Conservation (phyloP, 2,329 filamentous ascomycete species). For the Aspergillus nomiae region DNA sequence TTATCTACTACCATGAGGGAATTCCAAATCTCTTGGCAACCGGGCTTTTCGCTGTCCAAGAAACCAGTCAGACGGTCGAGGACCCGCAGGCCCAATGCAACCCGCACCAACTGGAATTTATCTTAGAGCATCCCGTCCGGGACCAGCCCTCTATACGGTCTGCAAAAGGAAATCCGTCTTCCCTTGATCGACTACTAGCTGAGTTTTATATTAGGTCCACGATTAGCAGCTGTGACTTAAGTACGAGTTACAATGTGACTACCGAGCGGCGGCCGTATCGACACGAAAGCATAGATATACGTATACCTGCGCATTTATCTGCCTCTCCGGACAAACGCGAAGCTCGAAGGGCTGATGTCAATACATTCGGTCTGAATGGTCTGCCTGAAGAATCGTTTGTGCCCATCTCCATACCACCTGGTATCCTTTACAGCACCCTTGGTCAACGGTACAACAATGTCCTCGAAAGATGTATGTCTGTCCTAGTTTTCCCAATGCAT, state of each 20-base stretch:
- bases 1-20: background rate
- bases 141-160: background rate
- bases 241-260: no score
- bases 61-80: slow-evolving; percentile 1
- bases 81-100: background rate
- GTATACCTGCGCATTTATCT: no score
- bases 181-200: background rate
- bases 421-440: slow-evolving; percentile 1
- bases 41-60: slow-evolving; percentile 4
- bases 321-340: no score
- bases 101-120: slow-evolving; percentile 3
- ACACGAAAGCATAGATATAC: no score
- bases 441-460: background rate
- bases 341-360: background rate
- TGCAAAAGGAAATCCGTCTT: background rate
- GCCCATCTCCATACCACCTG: background rate
- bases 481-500: background rate
- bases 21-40: slow-evolving; percentile 7
- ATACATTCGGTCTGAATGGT: background rate
- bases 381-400: background rate
- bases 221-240: no score
- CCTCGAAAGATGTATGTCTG: slow-evolving; percentile 4
- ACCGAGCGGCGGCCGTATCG: no score
- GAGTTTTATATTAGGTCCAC: background rate
- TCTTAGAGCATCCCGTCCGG: background rate